Conservation (phyloP, 1,284 basidiomycete genomes). For the Tylopilus orsonianus region DNA sequence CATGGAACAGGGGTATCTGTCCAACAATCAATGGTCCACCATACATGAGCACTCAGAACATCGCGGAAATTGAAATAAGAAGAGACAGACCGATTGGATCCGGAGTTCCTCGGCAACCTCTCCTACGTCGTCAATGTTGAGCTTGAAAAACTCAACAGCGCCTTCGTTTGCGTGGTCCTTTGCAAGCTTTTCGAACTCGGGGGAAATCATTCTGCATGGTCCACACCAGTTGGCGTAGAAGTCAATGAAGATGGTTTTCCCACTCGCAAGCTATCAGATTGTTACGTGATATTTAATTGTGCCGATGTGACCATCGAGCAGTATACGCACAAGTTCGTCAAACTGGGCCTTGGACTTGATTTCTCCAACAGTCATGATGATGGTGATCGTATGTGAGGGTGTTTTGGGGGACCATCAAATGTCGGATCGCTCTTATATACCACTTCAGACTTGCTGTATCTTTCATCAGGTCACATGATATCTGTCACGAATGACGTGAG, state of each 20-base stretch:
- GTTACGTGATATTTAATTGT: neutral
- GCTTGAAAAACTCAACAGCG: slow-evolving; percentile 64
- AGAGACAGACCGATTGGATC: slow-evolving; percentile 49
- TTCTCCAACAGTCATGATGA: slow-evolving; percentile 8
- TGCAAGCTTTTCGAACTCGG: slow-evolving; percentile 59
- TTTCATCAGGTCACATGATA: slow-evolving; percentile 5
- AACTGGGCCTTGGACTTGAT: slow-evolving; percentile 14
- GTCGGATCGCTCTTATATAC: slow-evolving; percentile 2
- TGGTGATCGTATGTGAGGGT: neutral
- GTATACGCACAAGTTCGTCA: slow-evolving; percentile 12
- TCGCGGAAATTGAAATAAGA: neutral
- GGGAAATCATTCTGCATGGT: slow-evolving; percentile 70
- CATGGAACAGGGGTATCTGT: slow-evolving; percentile 75
- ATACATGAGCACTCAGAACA: too few species aligned
- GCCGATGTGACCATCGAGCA: too few species aligned
- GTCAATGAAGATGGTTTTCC: slow-evolving; percentile 53
- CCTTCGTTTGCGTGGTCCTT: slow-evolving; percentile 31
- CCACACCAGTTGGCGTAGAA: slow-evolving; percentile 62
- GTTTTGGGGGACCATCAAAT: neutral
- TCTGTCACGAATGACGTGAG: neutral
- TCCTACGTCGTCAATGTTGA: slow-evolving; percentile 54
- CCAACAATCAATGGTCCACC: too few species aligned
- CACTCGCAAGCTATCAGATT: slow-evolving; percentile 18
- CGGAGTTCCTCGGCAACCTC: slow-evolving; percentile 46
- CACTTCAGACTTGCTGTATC: neutral